Conservation (phyloP, 2,329 filamentous ascomycete genomes). For the Coniochaeta prunicola region DNA sequence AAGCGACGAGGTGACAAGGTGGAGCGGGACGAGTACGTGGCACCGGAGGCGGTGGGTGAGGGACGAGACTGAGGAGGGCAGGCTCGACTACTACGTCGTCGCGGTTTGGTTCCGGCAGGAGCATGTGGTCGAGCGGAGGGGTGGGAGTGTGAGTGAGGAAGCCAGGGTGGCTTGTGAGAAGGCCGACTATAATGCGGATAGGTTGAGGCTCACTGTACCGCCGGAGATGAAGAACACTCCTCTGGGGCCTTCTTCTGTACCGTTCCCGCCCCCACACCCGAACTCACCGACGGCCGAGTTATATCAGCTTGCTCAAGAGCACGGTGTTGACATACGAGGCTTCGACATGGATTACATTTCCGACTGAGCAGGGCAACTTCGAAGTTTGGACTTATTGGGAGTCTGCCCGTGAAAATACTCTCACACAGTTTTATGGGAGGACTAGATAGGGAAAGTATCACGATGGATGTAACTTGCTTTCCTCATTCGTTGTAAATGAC, state of each 20-base stretch:
- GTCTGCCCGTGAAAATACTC: not conserved
- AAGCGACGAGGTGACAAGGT: conserved; percentile 23
- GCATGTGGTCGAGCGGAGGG: conserved; percentile 10
- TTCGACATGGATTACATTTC: no score
- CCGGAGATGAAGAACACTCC: not conserved
- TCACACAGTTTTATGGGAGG: not conserved
- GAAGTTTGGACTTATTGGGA: not conserved
- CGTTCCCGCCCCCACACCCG: no score
- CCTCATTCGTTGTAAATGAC: not conserved
- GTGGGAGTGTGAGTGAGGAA: not conserved
- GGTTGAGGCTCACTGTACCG: not conserved
- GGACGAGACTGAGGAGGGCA: conserved; percentile 30
- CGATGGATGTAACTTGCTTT: not conserved
- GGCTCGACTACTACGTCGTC: conserved; percentile 35
- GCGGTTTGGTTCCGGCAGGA: conserved; percentile 26
- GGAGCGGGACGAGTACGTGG: conserved; percentile 39
- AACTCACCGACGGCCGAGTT: not conserved
- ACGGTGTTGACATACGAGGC: not conserved
- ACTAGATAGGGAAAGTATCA: not conserved
- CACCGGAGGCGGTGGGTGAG: conserved; percentile 27
- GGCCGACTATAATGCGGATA: not conserved
- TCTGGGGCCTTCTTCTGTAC: not conserved
- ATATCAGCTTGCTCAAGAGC: not conserved
- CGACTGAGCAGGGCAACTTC: not conserved
- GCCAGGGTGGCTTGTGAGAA: not conserved